Evolutionary conservation across 2,329 filamentous ascomycete species (phyloP).

Genomic region (Talaromyces sp.): DNA sequence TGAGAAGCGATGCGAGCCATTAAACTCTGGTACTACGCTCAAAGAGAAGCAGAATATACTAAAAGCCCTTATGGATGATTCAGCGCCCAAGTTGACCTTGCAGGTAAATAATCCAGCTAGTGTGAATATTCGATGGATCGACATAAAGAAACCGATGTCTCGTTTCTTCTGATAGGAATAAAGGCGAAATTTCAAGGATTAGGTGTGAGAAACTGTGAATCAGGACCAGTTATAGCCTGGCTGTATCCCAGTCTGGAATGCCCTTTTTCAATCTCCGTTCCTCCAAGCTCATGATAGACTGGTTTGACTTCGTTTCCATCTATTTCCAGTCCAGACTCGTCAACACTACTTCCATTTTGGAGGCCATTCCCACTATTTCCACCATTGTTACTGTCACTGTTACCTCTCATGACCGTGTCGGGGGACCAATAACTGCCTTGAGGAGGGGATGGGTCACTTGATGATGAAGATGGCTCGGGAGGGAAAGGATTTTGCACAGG

Average conservation of each 20-base stretch:
- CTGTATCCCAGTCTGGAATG: too few species aligned
- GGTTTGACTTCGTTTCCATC: conserved; percentile 14
- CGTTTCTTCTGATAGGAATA: too few species aligned
- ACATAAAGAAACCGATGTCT: too few species aligned
- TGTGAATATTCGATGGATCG: too few species aligned
- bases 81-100: conserved; percentile 6
- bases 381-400: conserved; percentile 3
- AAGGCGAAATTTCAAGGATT: too few species aligned
- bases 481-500: conserved; percentile 13
- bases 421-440: conserved; percentile 14
- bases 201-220: too few species aligned
- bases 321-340: conserved; percentile 12
- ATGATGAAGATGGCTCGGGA: conserved; percentile 4
- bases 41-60: background rate
- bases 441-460: conserved; percentile 1
- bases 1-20: conserved; percentile 26
- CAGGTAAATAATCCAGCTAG: conserved; percentile 2
- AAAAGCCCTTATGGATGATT: background rate
- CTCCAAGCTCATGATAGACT: conserved; percentile 16
- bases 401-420: conserved; percentile 5
- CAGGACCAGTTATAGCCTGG: too few species aligned
- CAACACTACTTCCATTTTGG: conserved; percentile 7
- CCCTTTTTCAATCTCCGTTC: background rate
- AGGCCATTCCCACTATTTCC: conserved; percentile 3
- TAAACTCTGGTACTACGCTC: conserved; percentile 7